These are phyloP conservation scores for Diaporthe eres DNA, from an alignment of 2,329 filamentous ascomycete species.

Conservation along the genomic window DNA sequence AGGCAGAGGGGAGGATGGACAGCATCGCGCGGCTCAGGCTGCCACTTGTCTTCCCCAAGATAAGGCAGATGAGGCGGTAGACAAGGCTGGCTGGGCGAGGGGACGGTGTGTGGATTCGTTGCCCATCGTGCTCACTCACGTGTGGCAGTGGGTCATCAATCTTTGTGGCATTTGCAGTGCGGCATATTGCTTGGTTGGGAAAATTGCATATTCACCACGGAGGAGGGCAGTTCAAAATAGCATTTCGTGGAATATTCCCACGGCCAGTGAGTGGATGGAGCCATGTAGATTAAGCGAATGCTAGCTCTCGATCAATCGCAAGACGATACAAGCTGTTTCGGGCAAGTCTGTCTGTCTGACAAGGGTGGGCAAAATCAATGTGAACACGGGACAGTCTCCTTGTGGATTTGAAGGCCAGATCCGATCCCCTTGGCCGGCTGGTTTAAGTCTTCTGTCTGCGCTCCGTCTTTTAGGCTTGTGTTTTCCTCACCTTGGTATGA, in stretches of 20 bases:
- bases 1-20: conserved; percentile 68
- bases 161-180: not conserved
- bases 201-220: conserved; percentile 1
- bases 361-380: too few relatives aligned
- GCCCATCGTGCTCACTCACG: not conserved
- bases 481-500: too few relatives aligned
- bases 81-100: too few relatives aligned
- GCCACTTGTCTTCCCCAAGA: conserved; percentile 86
- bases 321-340: not conserved
- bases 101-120: not conserved
- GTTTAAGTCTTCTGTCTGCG: too few relatives aligned
- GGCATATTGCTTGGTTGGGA: conserved; percentile 5
- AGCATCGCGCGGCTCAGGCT: conserved; percentile 79
- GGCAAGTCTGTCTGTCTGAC: not conserved
- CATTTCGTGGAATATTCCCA: conserved; percentile 1
- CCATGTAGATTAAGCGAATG: conserved; percentile 3
- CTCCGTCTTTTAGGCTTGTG: too few relatives aligned
- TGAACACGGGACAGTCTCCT: not conserved
- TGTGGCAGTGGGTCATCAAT: not conserved
- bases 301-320: not conserved
- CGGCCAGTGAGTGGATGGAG: not conserved
- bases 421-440: not conserved
- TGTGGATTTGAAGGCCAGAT: not conserved
- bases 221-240: not conserved
- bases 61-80: conserved; percentile 48